Evolutionary conservation across 805 yeast species (phyloP).

Genomic region (Kuraishia floccosa): DNA sequence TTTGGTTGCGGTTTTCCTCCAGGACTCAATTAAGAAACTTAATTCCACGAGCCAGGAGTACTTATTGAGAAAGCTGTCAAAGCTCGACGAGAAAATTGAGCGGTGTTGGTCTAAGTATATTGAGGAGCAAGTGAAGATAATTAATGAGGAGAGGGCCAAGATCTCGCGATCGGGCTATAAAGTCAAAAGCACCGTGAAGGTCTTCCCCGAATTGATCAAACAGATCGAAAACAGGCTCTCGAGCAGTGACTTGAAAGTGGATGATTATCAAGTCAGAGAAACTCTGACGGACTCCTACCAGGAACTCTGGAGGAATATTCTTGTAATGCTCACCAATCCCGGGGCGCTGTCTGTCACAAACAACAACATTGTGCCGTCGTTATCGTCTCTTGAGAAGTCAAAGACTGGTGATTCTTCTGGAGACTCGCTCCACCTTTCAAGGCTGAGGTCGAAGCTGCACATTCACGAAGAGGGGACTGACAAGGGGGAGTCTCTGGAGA

Average conservation of each 20-base stretch:
- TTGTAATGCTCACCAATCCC: no score
- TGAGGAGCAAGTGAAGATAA: conserved; percentile 35
- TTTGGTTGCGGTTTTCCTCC: conserved; percentile 27
- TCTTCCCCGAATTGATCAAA: conserved; percentile 33
- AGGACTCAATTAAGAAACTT: conserved; percentile 20
- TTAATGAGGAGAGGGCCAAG: conserved; percentile 21
- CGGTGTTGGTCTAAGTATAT: conserved; percentile 50
- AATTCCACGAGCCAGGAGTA: conserved; percentile 57
- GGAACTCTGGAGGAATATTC: conserved; percentile 3
- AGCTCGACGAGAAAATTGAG: conserved; percentile 37
- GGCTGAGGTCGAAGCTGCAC: no score
- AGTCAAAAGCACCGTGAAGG: conserved; percentile 31
- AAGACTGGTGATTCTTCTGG: no score
- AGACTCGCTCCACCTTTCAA: no score
- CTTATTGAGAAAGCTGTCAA: conserved; percentile 35
- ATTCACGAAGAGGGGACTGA: no score
- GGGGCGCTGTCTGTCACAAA: no score
- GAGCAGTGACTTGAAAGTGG: background rate
- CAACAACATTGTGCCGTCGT: no score
- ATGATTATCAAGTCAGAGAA: conserved; percentile 1
- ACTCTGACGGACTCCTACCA: background rate
- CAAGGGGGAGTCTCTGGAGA: no score
- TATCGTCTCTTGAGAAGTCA: no score
- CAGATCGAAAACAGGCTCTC: conserved; percentile 21
- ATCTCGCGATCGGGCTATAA: conserved; percentile 6